Conservation (phyloP, 768 basidiomycete genomes). For the Phaffia australis region DNA sequence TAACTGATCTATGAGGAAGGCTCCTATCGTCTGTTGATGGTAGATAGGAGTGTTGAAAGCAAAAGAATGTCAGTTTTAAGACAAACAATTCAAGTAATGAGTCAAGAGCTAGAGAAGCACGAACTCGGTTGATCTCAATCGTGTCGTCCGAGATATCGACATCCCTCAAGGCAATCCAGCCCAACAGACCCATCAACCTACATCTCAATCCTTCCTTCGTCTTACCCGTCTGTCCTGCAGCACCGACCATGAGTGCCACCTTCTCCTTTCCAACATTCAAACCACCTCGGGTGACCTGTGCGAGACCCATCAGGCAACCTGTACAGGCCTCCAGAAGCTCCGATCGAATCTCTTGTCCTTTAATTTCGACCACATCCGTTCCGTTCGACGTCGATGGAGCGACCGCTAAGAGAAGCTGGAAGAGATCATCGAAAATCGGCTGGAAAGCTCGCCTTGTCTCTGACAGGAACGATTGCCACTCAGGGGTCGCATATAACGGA, state of each 20-base stretch:
- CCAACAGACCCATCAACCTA: conserved; percentile 73
- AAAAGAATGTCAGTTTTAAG: neutral
- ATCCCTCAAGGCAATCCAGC: conserved; percentile 59
- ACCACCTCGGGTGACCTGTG: conserved; percentile 42
- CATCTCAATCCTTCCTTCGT: conserved; percentile 55
- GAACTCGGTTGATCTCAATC: conserved; percentile 56
- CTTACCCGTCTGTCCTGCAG: conserved; percentile 31
- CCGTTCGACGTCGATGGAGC: conserved; percentile 20
- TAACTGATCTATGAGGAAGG: conserved; percentile 33
- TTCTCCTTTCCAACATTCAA: conserved; percentile 13
- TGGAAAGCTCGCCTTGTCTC: conserved; percentile 31
- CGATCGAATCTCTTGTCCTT: conserved; percentile 58
- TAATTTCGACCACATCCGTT: conserved; percentile 31
- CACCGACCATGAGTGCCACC: conserved; percentile 16
- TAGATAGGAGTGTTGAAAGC: neutral
- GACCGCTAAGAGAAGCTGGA: conserved; percentile 34
- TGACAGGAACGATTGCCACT: conserved; percentile 38
- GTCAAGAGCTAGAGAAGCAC: conserved; percentile 24
- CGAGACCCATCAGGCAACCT: conserved; percentile 78
- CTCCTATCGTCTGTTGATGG: conserved; percentile 32
- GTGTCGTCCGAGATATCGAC: conserved; percentile 43
- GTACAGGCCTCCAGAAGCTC: conserved; percentile 48
- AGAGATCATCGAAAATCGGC: conserved; percentile 40
- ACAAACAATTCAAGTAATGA: neutral
- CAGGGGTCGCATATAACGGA: conserved; percentile 42